Percentiles rank a stretch among this genome's conserved stretches.
These are phyloP conservation scores for Chenopodium album DNA, from an alignment of 148 eudicot genomes.

Conservation along the genomic window DNA sequence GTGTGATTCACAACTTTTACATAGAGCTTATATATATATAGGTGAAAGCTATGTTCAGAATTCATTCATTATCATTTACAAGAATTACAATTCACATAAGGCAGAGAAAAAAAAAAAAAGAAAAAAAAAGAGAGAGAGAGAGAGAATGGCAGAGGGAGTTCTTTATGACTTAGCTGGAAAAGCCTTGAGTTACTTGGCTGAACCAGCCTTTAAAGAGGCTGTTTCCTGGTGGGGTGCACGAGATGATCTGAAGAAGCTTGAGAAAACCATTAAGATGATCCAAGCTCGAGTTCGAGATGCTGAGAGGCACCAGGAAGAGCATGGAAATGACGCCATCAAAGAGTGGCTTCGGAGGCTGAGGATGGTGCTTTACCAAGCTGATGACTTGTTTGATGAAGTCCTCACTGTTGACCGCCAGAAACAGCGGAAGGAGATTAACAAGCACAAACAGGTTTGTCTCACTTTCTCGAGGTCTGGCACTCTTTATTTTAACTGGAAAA, in stretches of 20 bases:
- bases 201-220: not conserved
- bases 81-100: too few relatives aligned
- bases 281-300: conserved; percentile 12
- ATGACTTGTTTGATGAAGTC: conserved; percentile 11
- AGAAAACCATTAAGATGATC: not conserved
- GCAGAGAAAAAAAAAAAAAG: not conserved
- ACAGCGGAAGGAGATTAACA: not conserved
- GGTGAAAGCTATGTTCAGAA: too few relatives aligned
- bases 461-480: not conserved
- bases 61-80: too few relatives aligned
- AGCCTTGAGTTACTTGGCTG: not conserved
- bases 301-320: not conserved
- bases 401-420: not conserved
- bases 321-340: not conserved
- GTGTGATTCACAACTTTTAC: too few relatives aligned
- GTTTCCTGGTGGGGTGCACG: not conserved
- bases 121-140: not conserved
- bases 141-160: conserved; percentile 10
- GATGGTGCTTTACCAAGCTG: conserved; percentile 1
- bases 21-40: too few relatives aligned
- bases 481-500: not conserved
- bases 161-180: not conserved
- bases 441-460: not conserved
- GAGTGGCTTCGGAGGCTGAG: conserved; percentile 9
- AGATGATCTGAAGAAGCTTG: conserved; percentile 9